Conservation (phyloP, 2,329 filamentous ascomycete species). For the Hawksworthiomyces lignivorus region DNA sequence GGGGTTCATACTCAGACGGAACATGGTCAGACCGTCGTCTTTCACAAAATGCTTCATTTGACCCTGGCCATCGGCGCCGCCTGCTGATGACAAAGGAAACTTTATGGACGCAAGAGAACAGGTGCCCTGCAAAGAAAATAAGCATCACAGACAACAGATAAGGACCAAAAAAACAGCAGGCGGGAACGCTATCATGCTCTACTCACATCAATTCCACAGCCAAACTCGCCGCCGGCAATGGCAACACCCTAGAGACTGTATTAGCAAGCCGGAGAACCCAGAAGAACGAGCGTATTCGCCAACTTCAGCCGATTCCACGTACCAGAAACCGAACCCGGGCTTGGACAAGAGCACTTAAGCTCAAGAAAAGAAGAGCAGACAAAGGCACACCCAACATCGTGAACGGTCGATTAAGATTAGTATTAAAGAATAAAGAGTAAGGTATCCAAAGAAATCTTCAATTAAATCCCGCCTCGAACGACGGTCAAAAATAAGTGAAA, state of each 20-base stretch:
- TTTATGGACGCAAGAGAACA: constrained; percentile 24
- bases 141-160: neutral
- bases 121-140: constrained; percentile 20
- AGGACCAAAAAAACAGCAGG: too few relatives aligned
- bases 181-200: too few relatives aligned
- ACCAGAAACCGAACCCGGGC: neutral
- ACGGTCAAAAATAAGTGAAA: too few relatives aligned
- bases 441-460: too few relatives aligned
- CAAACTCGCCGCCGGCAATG: constrained; percentile 42
- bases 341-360: neutral
- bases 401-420: neutral
- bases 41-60: constrained; percentile 51
- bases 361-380: constrained; percentile 4
- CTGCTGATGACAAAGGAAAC: constrained; percentile 23
- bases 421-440: neutral
- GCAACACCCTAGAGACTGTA: constrained; percentile 11
- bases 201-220: constrained; percentile 30
- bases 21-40: constrained; percentile 46
- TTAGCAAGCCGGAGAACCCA: neutral
- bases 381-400: neutral
- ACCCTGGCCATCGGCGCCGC: constrained; percentile 26
- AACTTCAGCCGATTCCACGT: neutral
- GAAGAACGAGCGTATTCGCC: neutral
- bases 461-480: too few relatives aligned
- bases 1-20: constrained; percentile 36